These are phyloP conservation scores for Myxozyma udenii DNA, from an alignment of 805 yeast species.

Conservation along the genomic window DNA sequence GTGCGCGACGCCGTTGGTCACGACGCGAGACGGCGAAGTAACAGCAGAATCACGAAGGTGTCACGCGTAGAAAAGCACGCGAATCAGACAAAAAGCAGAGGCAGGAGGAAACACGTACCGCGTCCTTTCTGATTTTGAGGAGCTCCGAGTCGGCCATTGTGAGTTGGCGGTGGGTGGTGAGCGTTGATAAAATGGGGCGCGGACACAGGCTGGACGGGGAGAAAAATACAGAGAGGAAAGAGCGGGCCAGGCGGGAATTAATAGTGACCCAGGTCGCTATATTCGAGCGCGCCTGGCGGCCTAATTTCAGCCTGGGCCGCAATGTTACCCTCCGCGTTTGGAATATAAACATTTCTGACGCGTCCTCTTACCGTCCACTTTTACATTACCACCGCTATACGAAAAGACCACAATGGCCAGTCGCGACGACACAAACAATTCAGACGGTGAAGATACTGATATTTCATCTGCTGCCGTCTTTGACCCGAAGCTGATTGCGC, in stretches of 20 bases:
- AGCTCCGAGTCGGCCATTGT: constrained; percentile 12
- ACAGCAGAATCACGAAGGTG: too few species aligned
- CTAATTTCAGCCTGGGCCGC: too few species aligned
- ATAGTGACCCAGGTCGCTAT: too few species aligned
- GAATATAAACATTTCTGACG: too few species aligned
- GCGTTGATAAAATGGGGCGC: background rate
- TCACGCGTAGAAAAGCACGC: too few species aligned
- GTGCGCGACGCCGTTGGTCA: too few species aligned
- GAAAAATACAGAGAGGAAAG: background rate
- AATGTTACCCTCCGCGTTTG: too few species aligned
- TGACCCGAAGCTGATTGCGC: constrained; percentile 26
- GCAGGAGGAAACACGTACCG: constrained; percentile 34
- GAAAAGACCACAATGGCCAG: too few species aligned
- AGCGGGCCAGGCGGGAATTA: too few species aligned
- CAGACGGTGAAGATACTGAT: background rate
- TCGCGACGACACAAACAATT: background rate
- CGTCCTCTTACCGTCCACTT: too few species aligned
- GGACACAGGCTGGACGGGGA: background rate
- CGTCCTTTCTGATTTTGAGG: constrained; percentile 38
- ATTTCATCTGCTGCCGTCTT: constrained; percentile 9
- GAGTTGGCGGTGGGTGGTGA: background rate
- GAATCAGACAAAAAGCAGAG: background rate
- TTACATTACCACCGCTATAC: too few species aligned
- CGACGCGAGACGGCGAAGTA: too few species aligned
- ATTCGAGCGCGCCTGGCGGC: background rate